Evolutionary conservation across 2,329 filamentous ascomycete genomes (phyloP).

Genomic region (Rutstroemia sp.): DNA sequence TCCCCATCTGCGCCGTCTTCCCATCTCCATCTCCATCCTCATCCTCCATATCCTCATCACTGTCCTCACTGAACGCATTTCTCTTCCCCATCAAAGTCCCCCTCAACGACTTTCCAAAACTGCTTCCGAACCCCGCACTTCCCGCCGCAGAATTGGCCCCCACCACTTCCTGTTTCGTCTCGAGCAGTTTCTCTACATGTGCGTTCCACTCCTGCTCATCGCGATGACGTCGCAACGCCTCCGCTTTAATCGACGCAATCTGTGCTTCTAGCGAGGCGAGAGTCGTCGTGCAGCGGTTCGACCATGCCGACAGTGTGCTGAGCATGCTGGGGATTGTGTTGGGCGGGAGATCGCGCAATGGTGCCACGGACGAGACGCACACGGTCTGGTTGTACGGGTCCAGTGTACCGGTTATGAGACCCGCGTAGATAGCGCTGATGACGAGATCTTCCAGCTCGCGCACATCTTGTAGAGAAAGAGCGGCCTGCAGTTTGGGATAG

Average conservation of each 20-base stretch:
- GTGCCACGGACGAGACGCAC: slow-evolving; percentile 70
- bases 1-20: slow-evolving; percentile 23
- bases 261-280: slow-evolving; percentile 70
- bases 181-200: slow-evolving; percentile 23
- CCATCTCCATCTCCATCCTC: slow-evolving; percentile 42
- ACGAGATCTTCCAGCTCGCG: slow-evolving; percentile 79
- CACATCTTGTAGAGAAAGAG: slow-evolving; percentile 58
- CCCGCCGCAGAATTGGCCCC: not conserved
- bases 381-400: slow-evolving; percentile 71
- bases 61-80: slow-evolving; percentile 45
- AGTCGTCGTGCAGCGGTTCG: slow-evolving; percentile 66
- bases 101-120: slow-evolving; percentile 35
- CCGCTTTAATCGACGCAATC: slow-evolving; percentile 56
- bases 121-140: not conserved
- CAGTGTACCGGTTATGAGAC: slow-evolving; percentile 73
- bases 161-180: slow-evolving; percentile 12
- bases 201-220: slow-evolving; percentile 28
- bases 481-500: slow-evolving; percentile 60
- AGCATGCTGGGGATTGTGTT: slow-evolving; percentile 64
- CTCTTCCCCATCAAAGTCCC: slow-evolving; percentile 29
- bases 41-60: slow-evolving; percentile 2
- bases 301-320: slow-evolving; percentile 64
- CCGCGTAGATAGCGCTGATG: slow-evolving; percentile 80
- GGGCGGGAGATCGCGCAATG: slow-evolving; percentile 78
- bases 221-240: slow-evolving; percentile 46